phyloP scores from a whole-genome alignment of 495 filamentous ascomycete species.

The Daldinia childiae region DNA sequence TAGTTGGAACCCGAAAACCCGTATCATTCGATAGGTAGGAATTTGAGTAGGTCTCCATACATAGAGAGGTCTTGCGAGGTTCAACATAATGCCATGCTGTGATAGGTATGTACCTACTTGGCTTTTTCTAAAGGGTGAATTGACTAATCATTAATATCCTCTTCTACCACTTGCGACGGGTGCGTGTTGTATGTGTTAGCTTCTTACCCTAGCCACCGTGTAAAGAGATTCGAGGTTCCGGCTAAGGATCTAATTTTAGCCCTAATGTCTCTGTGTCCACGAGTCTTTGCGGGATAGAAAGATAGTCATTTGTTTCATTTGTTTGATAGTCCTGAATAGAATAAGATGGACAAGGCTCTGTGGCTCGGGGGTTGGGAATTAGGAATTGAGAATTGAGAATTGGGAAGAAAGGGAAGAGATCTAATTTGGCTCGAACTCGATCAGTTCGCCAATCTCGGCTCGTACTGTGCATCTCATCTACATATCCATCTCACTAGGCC shows the following conservation, averaged over 20 bases:
- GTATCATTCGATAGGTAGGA: conserved; percentile 4
- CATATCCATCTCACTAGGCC: conserved; percentile 9
- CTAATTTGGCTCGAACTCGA: conserved; percentile 8
- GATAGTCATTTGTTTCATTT: conserved; percentile 3
- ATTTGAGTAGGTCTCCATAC: not conserved
- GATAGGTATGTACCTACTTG: conserved; percentile 11
- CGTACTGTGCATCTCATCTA: conserved; percentile 38
- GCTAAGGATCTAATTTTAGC: conserved; percentile 2
- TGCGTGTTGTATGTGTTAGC: conserved; percentile 1
- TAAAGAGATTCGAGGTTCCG: not conserved
- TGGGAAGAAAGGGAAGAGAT: conserved; percentile 20
- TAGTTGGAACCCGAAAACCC: not conserved
- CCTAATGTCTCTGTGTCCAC: conserved; percentile 8
- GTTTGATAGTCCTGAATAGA: not conserved
- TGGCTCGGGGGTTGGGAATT: conserved; percentile 15
- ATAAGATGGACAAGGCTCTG: conserved; percentile 11
- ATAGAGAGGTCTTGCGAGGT: conserved; percentile 1
- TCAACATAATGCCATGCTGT: conserved; percentile 9
- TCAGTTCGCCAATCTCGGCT: conserved; percentile 17
- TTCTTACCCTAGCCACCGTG: conserved; percentile 16
- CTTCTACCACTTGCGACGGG: conserved; percentile 8
- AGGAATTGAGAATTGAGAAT: too few species aligned
- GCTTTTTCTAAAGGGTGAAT: conserved; percentile 11
- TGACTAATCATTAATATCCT: conserved; percentile 27
- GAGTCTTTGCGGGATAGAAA: not conserved